These are phyloP conservation scores for Phytophthora meadii DNA, from an alignment of 352 stramenopile genomes.

Conservation along the genomic window DNA sequence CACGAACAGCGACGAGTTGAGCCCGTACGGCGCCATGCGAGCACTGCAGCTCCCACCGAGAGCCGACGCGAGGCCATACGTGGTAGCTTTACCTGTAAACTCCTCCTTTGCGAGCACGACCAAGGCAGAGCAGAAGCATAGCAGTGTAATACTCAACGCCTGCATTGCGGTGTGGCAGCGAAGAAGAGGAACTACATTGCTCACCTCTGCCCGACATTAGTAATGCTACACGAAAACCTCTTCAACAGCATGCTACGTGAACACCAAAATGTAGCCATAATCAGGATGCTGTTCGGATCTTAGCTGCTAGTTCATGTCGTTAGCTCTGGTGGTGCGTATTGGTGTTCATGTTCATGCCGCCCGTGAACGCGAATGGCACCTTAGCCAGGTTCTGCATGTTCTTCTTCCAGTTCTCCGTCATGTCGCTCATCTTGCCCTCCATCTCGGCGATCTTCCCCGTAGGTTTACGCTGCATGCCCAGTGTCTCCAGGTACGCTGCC, in stretches of 20 bases:
- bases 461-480: constrained; percentile 71
- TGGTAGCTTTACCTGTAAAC: constrained; percentile 59
- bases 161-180: background rate
- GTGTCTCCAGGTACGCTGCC: constrained; percentile 59
- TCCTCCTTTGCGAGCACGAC: constrained; percentile 32
- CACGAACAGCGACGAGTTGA: constrained; percentile 57
- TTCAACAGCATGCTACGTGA: no score
- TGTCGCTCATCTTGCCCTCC: constrained; percentile 89
- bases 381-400: constrained; percentile 90
- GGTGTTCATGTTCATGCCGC: constrained; percentile 47
- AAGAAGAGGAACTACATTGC: constrained; percentile 1
- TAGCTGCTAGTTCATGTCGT: background rate
- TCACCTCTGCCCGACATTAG: constrained; percentile 1
- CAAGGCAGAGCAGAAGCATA: constrained; percentile 16
- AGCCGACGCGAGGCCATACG: constrained; percentile 51
- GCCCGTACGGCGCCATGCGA: constrained; percentile 47
- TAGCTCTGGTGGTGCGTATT: constrained; percentile 34
- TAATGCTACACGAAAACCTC: background rate
- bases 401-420: constrained; percentile 86
- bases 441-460: constrained; percentile 80
- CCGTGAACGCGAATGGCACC: constrained; percentile 72
- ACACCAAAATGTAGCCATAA: no score
- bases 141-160: background rate
- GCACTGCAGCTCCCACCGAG: constrained; percentile 63
- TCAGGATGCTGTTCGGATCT: no score